phyloP scores from a whole-genome alignment of 768 basidiomycete genomes.

The Macrolepiota fuliginosa region DNA sequence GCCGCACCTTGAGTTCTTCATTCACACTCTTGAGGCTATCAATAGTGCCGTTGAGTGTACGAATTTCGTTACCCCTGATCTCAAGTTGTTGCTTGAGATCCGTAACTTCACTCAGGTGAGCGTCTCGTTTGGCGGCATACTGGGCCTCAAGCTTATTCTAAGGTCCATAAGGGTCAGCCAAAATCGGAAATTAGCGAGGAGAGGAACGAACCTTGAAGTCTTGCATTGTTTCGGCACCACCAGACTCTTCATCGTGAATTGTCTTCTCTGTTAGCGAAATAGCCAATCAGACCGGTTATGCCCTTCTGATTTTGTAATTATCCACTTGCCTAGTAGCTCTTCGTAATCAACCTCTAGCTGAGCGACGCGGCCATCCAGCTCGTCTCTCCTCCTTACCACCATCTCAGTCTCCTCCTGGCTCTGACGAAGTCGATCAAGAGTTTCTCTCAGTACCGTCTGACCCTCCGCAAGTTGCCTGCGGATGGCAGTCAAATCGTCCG shows the following conservation, averaged over 20 bases:
- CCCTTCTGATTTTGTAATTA: not conserved
- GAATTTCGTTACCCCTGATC: conserved; percentile 76
- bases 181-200: not conserved
- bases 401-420: conserved; percentile 93
- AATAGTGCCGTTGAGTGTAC: conserved; percentile 78
- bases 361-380: conserved; percentile 79
- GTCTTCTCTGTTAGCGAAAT: conserved; percentile 71
- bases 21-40: conserved; percentile 95
- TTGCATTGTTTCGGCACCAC: conserved; percentile 78
- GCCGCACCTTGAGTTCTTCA: conserved; percentile 92
- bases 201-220: conserved; percentile 74
- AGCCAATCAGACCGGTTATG: not conserved
- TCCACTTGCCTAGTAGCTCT: conserved; percentile 80
- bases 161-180: conserved; percentile 11
- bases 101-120: conserved; percentile 77
- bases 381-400: conserved; percentile 76
- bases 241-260: conserved; percentile 84
- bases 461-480: conserved; percentile 88
- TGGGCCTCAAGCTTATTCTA: conserved; percentile 94
- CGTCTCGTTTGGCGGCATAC: conserved; percentile 89
- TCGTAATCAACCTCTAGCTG: conserved; percentile 93
- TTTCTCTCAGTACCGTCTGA: conserved; percentile 82
- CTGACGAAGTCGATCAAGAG: conserved; percentile 84
- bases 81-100: conserved; percentile 93
- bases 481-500: conserved; percentile 79